Evolutionary conservation across 768 basidiomycete genomes (phyloP).

Genomic region (Pulveroboletus frians): DNA sequence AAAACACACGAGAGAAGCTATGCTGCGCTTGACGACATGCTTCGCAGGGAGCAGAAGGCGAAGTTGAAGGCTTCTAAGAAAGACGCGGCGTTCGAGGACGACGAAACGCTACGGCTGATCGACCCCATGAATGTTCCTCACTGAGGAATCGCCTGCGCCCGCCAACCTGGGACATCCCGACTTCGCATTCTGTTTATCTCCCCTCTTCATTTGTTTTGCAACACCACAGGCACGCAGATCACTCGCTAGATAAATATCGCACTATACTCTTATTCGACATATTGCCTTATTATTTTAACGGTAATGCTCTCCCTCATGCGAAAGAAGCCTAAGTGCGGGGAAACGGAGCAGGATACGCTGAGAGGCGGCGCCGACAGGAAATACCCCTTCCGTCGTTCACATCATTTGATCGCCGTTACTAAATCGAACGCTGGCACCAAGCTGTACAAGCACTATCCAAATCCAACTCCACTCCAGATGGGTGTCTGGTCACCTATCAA

Average conservation of each 20-base stretch:
- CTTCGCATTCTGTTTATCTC: neutral
- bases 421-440: constrained; percentile 19
- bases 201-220: neutral
- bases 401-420: constrained; percentile 22
- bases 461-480: constrained; percentile 1
- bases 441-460: constrained; percentile 14
- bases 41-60: constrained; percentile 38
- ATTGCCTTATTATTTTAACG: neutral
- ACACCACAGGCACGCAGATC: neutral
- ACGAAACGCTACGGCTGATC: constrained; percentile 3
- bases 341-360: neutral
- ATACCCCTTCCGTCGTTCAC: neutral
- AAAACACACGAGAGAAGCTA: constrained; percentile 21
- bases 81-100: constrained; percentile 1
- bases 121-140: constrained; percentile 9
- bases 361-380: neutral
- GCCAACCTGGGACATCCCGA: neutral
- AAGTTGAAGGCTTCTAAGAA: constrained; percentile 25
- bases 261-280: constrained; percentile 1
- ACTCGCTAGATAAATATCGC: neutral
- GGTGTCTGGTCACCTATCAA: constrained; percentile 29
- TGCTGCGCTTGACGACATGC: constrained; percentile 28
- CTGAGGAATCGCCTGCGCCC: constrained; percentile 1
- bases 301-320: neutral
- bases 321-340: neutral